phyloP scores from a whole-genome alignment of 805 yeast genomes.

The Lachancea nothofagi region DNA sequence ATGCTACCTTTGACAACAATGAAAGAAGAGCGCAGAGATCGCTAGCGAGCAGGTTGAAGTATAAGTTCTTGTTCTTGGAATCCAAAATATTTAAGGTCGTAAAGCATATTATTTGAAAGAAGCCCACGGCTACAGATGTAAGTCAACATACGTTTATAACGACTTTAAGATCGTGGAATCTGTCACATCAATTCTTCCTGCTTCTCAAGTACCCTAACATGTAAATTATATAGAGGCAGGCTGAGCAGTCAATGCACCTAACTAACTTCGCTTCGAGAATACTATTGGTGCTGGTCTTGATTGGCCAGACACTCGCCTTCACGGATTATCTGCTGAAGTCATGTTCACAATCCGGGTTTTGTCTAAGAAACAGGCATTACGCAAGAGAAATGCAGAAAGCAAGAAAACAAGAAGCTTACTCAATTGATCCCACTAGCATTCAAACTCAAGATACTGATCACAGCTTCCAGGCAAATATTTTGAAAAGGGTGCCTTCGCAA shows the following conservation, averaged over 20 bases:
- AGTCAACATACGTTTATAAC: too few species aligned
- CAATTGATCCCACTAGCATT: conserved; percentile 37
- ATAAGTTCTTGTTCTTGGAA: too few species aligned
- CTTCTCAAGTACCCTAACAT: too few species aligned
- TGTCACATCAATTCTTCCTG: background rate
- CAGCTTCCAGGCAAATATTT: conserved; percentile 40
- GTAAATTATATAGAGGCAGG: too few species aligned
- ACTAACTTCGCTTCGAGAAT: background rate
- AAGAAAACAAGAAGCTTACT: conserved; percentile 39
- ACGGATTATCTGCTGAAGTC: conserved; percentile 66
- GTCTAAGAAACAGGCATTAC: conserved; percentile 70
- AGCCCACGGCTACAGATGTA: too few species aligned
- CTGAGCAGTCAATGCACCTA: too few species aligned
- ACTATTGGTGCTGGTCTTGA: background rate
- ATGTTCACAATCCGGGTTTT: conserved; percentile 79
- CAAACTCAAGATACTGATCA: conserved; percentile 27
- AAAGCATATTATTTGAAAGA: too few species aligned
- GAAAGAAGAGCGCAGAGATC: too few species aligned
- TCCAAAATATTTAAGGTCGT: too few species aligned
- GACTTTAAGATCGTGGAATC: too few species aligned
- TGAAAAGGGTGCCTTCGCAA: conserved; percentile 37
- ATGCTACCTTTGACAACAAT: too few species aligned
- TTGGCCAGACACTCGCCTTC: conserved; percentile 36
- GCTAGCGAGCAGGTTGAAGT: too few species aligned
- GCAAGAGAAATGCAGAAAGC: conserved; percentile 38